phyloP scores from a whole-genome alignment of 2,329 filamentous ascomycete genomes.

The Graphilbum fragrans region DNA sequence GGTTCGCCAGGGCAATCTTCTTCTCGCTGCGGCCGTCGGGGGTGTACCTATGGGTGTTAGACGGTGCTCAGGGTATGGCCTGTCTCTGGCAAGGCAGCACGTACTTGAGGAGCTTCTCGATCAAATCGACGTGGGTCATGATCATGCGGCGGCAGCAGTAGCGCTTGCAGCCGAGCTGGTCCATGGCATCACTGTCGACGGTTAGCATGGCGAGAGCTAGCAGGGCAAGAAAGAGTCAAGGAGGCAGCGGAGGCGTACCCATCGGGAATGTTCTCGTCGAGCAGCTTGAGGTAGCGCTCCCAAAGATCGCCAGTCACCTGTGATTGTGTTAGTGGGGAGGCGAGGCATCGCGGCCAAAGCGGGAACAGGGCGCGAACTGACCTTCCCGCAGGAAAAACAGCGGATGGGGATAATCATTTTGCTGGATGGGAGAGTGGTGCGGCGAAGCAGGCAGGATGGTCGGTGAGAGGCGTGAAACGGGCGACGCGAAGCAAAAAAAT shows the following conservation, averaged over 20 bases:
- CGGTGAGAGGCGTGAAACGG: not conserved
- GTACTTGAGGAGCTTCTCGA: slow-evolving; percentile 94
- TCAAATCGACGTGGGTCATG: slow-evolving; percentile 98
- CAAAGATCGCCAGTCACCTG: slow-evolving; percentile 95
- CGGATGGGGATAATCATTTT: slow-evolving; percentile 95
- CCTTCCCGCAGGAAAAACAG: slow-evolving; percentile 99
- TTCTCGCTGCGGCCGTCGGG: slow-evolving; percentile 52
- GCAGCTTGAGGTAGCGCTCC: slow-evolving; percentile 85
- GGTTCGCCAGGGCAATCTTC: slow-evolving; percentile 29
- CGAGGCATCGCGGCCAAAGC: not conserved
- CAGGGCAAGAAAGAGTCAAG: not conserved
- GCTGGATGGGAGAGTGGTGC: not conserved
- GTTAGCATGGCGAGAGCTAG: not conserved
- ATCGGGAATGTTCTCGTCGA: slow-evolving; percentile 65
- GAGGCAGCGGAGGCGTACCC: slow-evolving; percentile 42
- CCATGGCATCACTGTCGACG: slow-evolving; percentile 76
- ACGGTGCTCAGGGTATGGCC: too few relatives aligned
- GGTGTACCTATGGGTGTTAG: slow-evolving; percentile 36
- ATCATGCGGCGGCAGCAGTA: slow-evolving; percentile 99
- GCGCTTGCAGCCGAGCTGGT: slow-evolving; percentile 80
- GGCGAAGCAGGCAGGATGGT: not conserved
- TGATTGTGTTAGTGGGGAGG: not conserved
- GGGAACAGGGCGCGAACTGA: slow-evolving; percentile 25
- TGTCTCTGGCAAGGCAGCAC: too few relatives aligned
- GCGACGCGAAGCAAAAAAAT: not conserved